Conservation (phyloP, 768 basidiomycete genomes). For the Agaricus bisporus region DNA sequence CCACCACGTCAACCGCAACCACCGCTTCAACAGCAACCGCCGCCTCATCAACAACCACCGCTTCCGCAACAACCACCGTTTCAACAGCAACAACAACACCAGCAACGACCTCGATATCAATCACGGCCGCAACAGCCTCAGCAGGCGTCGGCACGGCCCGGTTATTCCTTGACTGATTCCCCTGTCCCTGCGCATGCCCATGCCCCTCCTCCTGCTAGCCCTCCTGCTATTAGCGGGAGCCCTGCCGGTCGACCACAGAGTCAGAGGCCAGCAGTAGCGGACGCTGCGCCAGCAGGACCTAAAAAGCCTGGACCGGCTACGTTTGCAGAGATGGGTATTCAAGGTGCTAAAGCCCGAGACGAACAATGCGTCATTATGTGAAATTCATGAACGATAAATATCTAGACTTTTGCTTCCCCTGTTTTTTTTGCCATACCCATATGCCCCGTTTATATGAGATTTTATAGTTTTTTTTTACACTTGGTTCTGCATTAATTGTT, state of each 20-base stretch:
- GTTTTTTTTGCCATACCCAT: background rate
- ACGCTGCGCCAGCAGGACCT: background rate
- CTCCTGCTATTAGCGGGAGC: too few species aligned
- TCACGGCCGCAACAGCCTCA: too few species aligned
- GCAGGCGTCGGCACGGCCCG: too few species aligned
- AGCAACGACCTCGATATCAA: too few species aligned
- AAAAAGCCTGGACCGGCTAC: conserved; percentile 26
- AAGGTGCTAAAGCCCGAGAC: conserved; percentile 68
- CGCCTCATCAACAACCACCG: conserved; percentile 15
- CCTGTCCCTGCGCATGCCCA: too few species aligned
- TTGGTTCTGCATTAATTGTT: too few species aligned
- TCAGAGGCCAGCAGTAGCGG: background rate
- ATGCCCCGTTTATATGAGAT: background rate
- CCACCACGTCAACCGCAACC: background rate
- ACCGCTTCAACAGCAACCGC: conserved; percentile 11
- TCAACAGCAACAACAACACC: too few species aligned
- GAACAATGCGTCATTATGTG: conserved; percentile 89
- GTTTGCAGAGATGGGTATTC: conserved; percentile 93
- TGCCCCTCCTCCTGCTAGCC: too few species aligned
- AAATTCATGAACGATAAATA: background rate
- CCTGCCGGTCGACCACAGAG: background rate
- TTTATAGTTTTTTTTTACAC: too few species aligned
- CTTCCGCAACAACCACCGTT: conserved; percentile 21
- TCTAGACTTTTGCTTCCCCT: background rate
- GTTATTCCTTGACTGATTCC: too few species aligned